A percentile compares a stretch with the other conserved stretches of the same genome.
These are phyloP conservation scores for Mycena kentingensis DNA, from an alignment of 768 basidiomycete species.

Conservation along the genomic window DNA sequence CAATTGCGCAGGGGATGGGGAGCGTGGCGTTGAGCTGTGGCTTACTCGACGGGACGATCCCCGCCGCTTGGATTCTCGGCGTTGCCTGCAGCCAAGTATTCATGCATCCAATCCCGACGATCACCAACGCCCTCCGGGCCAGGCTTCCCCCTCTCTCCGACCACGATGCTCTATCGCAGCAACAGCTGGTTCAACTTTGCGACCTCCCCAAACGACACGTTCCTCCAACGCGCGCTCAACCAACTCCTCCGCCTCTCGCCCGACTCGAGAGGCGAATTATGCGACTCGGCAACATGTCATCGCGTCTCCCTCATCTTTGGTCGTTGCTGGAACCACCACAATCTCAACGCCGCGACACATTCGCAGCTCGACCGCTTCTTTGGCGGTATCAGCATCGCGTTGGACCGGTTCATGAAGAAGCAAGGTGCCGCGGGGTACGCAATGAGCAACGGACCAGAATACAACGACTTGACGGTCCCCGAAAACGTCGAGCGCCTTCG, in stretches of 20 bases:
- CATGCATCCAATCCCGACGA: slow-evolving; percentile 12
- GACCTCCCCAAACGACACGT: neutral
- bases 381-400: slow-evolving; percentile 20
- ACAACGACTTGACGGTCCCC: no score
- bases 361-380: slow-evolving; percentile 15
- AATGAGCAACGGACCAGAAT: no score
- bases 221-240: slow-evolving; percentile 17
- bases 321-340: slow-evolving; percentile 21
- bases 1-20: neutral
- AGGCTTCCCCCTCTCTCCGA: slow-evolving; percentile 2
- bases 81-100: slow-evolving; percentile 21
- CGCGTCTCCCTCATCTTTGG: slow-evolving; percentile 16
- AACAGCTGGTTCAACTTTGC: neutral
- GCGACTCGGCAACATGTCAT: slow-evolving; percentile 22
- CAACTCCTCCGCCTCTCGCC: slow-evolving; percentile 23
- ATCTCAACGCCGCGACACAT: slow-evolving; percentile 22
- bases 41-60: slow-evolving; percentile 21
- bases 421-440: no score
- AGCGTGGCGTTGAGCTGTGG: slow-evolving; percentile 1
- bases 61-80: slow-evolving; percentile 15
- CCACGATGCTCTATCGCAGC: slow-evolving; percentile 17
- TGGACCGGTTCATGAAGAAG: no score
- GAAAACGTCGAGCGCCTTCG: no score
- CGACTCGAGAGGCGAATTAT: slow-evolving; percentile 13
- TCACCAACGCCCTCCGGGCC: slow-evolving; percentile 17